phyloP scores from a whole-genome alignment of 441 rosid genomes.

The Erodium texanum region DNA sequence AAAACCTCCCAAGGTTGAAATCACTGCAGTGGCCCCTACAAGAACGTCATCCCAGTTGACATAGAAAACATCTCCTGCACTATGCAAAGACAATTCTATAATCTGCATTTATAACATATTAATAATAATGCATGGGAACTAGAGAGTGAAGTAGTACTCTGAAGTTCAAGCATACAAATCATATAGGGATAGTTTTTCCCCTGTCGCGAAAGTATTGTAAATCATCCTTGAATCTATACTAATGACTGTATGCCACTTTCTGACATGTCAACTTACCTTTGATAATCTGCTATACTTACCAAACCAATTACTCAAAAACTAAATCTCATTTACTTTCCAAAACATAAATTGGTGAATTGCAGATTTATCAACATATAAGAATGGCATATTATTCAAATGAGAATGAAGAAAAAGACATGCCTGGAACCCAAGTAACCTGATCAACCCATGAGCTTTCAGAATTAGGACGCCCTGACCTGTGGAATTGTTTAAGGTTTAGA shows the following conservation, averaged over 20 bases:
- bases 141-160: neutral
- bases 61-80: slow-evolving; percentile 82
- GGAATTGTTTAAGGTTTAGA: slow-evolving; percentile 13
- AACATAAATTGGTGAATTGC: neutral
- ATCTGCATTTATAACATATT: neutral
- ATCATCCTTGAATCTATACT: neutral
- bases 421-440: slow-evolving; percentile 81
- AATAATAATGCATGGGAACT: neutral
- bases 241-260: neutral
- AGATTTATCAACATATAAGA: neutral
- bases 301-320: neutral
- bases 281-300: neutral
- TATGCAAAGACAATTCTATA: slow-evolving; percentile 10
- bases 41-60: slow-evolving; percentile 89
- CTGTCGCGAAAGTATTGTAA: neutral
- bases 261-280: neutral
- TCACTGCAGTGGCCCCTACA: slow-evolving; percentile 74
- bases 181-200: neutral
- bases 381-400: slow-evolving; percentile 6
- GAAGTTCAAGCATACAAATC: neutral
- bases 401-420: slow-evolving; percentile 28
- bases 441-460: slow-evolving; percentile 70
- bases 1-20: slow-evolving; percentile 91
- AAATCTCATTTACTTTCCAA: neutral
- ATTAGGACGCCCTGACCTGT: slow-evolving; percentile 77